These are phyloP conservation scores for Tolypocladium endophyticum DNA, from an alignment of 2,329 filamentous ascomycete genomes.

Conservation along the genomic window DNA sequence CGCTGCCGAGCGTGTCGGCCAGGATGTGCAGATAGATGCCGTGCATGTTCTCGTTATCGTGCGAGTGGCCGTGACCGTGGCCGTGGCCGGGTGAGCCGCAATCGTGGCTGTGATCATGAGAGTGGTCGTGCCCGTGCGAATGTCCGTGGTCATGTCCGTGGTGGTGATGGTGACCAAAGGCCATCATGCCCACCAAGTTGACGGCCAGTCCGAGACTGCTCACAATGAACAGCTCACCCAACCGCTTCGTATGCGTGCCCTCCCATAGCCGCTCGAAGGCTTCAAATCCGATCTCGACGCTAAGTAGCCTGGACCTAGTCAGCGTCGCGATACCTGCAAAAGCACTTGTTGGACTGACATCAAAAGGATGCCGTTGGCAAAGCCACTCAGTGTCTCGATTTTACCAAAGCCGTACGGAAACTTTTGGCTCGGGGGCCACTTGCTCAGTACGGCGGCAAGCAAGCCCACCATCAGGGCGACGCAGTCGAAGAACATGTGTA, in stretches of 20 bases:
- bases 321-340: background rate
- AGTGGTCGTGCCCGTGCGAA: slow-evolving; percentile 37
- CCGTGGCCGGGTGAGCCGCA: slow-evolving; percentile 40
- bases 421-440: slow-evolving; percentile 81
- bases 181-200: slow-evolving; percentile 84
- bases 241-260: slow-evolving; percentile 70
- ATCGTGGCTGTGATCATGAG: slow-evolving; percentile 33
- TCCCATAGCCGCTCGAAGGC: slow-evolving; percentile 80
- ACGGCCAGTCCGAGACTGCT: slow-evolving; percentile 79
- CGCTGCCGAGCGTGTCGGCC: slow-evolving; percentile 87
- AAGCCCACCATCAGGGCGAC: slow-evolving; percentile 84
- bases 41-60: slow-evolving; percentile 94
- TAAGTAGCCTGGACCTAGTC: slow-evolving; percentile 58
- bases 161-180: slow-evolving; percentile 59
- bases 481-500: slow-evolving; percentile 99
- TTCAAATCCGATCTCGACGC: slow-evolving; percentile 91
- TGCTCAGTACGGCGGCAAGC: slow-evolving; percentile 86
- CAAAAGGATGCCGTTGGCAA: slow-evolving; percentile 90
- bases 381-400: slow-evolving; percentile 90
- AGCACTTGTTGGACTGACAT: slow-evolving; percentile 45
- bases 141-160: slow-evolving; percentile 26
- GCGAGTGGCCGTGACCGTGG: slow-evolving; percentile 40
- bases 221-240: slow-evolving; percentile 81
- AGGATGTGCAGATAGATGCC: slow-evolving; percentile 94
- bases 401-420: slow-evolving; percentile 97